A percentile compares a stretch with the other conserved stretches of the same genome.
These are phyloP conservation scores for Paramecium octaurelia DNA, from an alignment of 73 alveolate species.

Conservation along the genomic window DNA sequence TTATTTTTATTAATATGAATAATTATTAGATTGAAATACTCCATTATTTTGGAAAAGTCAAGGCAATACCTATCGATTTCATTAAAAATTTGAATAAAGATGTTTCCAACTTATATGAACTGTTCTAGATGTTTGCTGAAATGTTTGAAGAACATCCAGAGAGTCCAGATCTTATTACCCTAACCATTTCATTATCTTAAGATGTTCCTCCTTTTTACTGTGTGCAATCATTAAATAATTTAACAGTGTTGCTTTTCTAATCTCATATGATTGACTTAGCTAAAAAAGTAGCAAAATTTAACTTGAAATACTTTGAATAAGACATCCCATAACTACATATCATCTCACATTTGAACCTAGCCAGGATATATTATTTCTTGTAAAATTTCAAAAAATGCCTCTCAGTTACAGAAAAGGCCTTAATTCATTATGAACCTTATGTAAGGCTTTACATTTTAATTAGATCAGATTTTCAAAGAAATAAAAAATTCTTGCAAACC, in stretches of 20 bases:
- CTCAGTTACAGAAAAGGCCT: neutral
- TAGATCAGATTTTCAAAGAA: slow-evolving; percentile 41
- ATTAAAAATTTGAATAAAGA: neutral
- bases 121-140: neutral
- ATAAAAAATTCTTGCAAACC: neutral
- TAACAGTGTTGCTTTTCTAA: neutral
- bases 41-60: neutral
- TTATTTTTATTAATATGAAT: neutral
- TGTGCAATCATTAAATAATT: neutral
- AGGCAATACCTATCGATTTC: neutral
- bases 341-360: neutral
- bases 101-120: neutral
- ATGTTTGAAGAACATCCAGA: slow-evolving; percentile 20
- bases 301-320: neutral
- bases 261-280: slow-evolving; percentile 10
- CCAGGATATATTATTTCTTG: neutral
- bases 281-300: slow-evolving; percentile 34
- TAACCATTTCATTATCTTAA: slow-evolving; percentile 8
- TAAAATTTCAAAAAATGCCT: neutral
- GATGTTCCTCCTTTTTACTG: neutral
- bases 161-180: neutral
- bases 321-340: neutral
- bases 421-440: neutral
- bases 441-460: neutral
- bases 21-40: slow-evolving; percentile 6